These are phyloP conservation scores for Amanita exitialis DNA, from an alignment of 768 basidiomycete species.

Conservation along the genomic window DNA sequence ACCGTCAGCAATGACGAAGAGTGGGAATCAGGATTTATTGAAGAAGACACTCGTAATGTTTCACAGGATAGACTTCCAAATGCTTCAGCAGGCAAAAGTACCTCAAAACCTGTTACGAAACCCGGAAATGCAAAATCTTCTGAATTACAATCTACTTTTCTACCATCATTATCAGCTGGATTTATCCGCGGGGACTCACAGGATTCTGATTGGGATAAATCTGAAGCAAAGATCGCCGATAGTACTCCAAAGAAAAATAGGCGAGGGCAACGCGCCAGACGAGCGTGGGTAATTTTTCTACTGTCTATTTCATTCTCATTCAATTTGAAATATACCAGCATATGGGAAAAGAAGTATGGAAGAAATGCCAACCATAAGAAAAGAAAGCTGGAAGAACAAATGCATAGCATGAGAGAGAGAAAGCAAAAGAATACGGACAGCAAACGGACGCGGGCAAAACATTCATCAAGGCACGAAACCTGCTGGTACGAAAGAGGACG, in stretches of 20 bases:
- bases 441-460: background rate
- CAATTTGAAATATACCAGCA: slow-evolving; percentile 33
- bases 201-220: slow-evolving; percentile 69
- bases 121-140: slow-evolving; percentile 3
- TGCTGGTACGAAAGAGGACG: background rate
- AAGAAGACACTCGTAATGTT: slow-evolving; percentile 21
- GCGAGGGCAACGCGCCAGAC: slow-evolving; percentile 86
- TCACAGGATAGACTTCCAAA: slow-evolving; percentile 30
- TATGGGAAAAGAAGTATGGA: slow-evolving; percentile 98
- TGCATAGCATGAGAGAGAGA: background rate
- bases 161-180: slow-evolving; percentile 83
- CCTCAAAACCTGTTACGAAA: background rate
- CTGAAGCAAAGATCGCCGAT: slow-evolving; percentile 44
- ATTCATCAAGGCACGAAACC: background rate
- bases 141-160: slow-evolving; percentile 37
- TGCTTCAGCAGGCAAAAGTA: slow-evolving; percentile 11
- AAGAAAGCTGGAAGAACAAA: slow-evolving; percentile 30
- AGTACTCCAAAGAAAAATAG: slow-evolving; percentile 65
- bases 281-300: slow-evolving; percentile 59
- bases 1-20: slow-evolving; percentile 21
- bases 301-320: background rate
- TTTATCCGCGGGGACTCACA: slow-evolving; percentile 74
- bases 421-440: slow-evolving; percentile 2
- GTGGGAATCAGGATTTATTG: slow-evolving; percentile 28
- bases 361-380: slow-evolving; percentile 86